Conservation (phyloP, 179 eudicot species). For the Patellifolia procumbens region DNA sequence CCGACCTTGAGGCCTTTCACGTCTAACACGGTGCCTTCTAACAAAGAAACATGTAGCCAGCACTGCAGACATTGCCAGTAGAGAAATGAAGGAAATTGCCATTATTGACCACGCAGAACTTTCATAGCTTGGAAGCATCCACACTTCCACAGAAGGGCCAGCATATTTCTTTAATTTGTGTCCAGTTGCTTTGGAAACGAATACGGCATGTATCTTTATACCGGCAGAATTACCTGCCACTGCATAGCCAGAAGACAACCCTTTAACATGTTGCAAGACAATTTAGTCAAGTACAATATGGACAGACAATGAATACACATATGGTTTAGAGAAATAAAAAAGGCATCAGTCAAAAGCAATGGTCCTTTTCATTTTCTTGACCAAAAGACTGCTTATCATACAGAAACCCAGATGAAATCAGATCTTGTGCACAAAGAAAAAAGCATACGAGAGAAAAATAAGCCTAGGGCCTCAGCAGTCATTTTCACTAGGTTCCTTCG, state of each 20-base stretch:
- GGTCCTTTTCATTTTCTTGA: background rate
- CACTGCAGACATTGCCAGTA: slow-evolving; percentile 93
- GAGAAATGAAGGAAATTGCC: slow-evolving; percentile 85
- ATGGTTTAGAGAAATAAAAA: background rate
- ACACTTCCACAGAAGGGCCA: slow-evolving; percentile 41
- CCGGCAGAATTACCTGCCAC: slow-evolving; percentile 89
- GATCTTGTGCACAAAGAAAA: background rate
- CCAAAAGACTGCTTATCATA: background rate
- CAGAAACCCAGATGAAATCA: background rate
- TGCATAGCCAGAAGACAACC: slow-evolving; percentile 33
- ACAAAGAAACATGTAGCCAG: slow-evolving; percentile 94
- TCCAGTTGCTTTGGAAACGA: slow-evolving; percentile 72
- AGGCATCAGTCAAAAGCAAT: background rate
- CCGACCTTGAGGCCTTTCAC: slow-evolving; percentile 56
- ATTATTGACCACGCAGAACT: slow-evolving; percentile 92
- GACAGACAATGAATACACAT: background rate
- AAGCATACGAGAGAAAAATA: background rate
- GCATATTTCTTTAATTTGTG: slow-evolving; percentile 47
- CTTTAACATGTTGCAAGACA: background rate
- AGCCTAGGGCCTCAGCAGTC: no score
- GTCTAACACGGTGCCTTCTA: slow-evolving; percentile 74
- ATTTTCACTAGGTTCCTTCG: no score
- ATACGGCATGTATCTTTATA: slow-evolving; percentile 65
- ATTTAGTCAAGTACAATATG: background rate
- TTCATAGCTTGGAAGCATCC: slow-evolving; percentile 72